Conservation (phyloP, 2,329 filamentous ascomycete genomes). For the Fusarium longipes region DNA sequence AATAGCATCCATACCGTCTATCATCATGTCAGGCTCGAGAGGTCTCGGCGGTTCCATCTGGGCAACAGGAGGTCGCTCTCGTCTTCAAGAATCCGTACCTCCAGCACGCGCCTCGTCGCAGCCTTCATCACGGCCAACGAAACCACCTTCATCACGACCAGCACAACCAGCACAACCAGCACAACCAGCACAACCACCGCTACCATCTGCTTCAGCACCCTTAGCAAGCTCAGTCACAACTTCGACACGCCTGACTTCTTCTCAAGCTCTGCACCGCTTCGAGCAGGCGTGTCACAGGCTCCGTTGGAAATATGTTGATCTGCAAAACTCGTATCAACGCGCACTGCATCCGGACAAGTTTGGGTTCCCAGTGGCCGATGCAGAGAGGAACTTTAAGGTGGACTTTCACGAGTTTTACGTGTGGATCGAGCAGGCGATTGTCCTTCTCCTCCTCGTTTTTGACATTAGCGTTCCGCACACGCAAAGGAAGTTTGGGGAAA, state of each 20-base stretch:
- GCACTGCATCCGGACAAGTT: slow-evolving; percentile 56
- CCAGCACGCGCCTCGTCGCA: slow-evolving; percentile 26
- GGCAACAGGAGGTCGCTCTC: slow-evolving; percentile 30
- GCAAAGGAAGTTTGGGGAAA: slow-evolving; percentile 24
- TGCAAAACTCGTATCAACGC: slow-evolving; percentile 66
- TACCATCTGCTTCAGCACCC: slow-evolving; percentile 7
- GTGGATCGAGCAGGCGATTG: slow-evolving; percentile 76
- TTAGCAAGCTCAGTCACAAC: slow-evolving; percentile 5
- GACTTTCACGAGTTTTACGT: slow-evolving; percentile 84
- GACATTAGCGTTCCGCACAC: slow-evolving; percentile 63
- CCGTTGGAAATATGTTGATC: slow-evolving; percentile 71
- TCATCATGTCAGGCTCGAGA: slow-evolving; percentile 31
- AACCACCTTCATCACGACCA: slow-evolving; percentile 24
- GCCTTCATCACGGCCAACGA: slow-evolving; percentile 18
- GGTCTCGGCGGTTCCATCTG: slow-evolving; percentile 45
- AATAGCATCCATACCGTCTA: not conserved
- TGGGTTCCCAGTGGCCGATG: slow-evolving; percentile 56
- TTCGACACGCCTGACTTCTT: slow-evolving; percentile 42
- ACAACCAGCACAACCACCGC: too few relatives aligned
- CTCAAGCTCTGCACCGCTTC: slow-evolving; percentile 65
- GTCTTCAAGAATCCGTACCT: not conserved
- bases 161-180: too few relatives aligned
- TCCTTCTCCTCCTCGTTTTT: slow-evolving; percentile 73
- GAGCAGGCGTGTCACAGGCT: slow-evolving; percentile 70
- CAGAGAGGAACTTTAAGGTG: slow-evolving; percentile 78